A percentile compares a stretch with the other conserved stretches of the same genome.
Conservation (phyloP, 805 yeast genomes). For the Sugiyamaella lignohabitans region DNA sequence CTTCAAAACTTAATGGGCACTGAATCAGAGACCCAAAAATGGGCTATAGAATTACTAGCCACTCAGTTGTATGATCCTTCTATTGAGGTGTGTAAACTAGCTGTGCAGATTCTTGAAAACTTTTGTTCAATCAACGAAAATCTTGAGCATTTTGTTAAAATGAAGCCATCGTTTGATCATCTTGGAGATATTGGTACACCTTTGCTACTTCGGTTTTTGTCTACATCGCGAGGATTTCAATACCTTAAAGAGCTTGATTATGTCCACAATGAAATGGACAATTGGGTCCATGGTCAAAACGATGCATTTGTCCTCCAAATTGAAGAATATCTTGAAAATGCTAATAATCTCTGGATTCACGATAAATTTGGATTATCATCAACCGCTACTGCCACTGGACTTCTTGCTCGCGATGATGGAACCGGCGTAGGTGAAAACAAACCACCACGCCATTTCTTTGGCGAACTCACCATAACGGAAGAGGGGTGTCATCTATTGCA, state of each 20-base stretch:
- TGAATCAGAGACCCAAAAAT: slow-evolving; percentile 26
- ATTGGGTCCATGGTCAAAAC: slow-evolving; percentile 49
- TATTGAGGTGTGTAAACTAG: slow-evolving; percentile 46
- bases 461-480: slow-evolving; percentile 69
- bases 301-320: slow-evolving; percentile 30
- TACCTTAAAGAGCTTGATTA: slow-evolving; percentile 54
- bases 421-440: background rate
- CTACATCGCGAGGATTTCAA: slow-evolving; percentile 62
- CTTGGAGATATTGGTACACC: slow-evolving; percentile 48
- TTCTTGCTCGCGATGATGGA: slow-evolving; percentile 1
- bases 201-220: slow-evolving; percentile 55
- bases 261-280: slow-evolving; percentile 56
- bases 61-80: slow-evolving; percentile 66
- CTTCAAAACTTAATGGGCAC: slow-evolving; percentile 38
- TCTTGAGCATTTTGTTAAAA: slow-evolving; percentile 44
- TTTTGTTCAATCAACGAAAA: slow-evolving; percentile 43
- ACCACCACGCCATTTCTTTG: slow-evolving; percentile 65
- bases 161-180: slow-evolving; percentile 52
- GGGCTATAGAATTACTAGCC: slow-evolving; percentile 51
- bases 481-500: slow-evolving; percentile 67
- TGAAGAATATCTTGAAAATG: slow-evolving; percentile 28
- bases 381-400: background rate
- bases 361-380: no score
- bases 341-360: slow-evolving; percentile 15
- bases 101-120: slow-evolving; percentile 49